Evolutionary conservation across 2,329 filamentous ascomycete genomes (phyloP).

Genomic region (Sordariomycetes sp.): DNA sequence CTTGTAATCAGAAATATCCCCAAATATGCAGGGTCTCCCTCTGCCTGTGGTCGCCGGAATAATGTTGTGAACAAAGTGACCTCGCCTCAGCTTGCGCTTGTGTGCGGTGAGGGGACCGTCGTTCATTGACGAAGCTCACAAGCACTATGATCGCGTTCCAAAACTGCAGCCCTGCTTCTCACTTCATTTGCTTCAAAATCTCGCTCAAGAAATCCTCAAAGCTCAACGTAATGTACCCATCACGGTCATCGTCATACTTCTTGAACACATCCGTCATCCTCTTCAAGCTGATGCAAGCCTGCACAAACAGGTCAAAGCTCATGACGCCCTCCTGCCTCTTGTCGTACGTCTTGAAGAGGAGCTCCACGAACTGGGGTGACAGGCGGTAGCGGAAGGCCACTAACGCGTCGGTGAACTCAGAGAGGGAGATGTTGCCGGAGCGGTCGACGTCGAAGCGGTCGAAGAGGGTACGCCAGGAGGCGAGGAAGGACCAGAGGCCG

Average conservation of each 20-base stretch:
- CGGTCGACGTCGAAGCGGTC: constrained; percentile 89
- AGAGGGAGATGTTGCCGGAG: constrained; percentile 75
- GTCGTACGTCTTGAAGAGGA: constrained; percentile 85
- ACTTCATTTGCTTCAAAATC: constrained; percentile 53
- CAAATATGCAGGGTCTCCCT: no score
- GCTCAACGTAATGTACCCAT: constrained; percentile 80
- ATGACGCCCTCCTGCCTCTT: constrained; percentile 61
- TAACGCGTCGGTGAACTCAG: constrained; percentile 84
- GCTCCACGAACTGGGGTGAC: constrained; percentile 70
- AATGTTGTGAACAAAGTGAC: no score
- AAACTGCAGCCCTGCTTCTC: no score
- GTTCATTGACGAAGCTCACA: no score
- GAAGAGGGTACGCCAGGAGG: constrained; percentile 88
- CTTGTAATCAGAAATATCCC: no score
- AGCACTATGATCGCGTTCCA: no score
- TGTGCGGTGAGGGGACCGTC: no score
- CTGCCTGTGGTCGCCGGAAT: no score
- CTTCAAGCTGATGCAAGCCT: constrained; percentile 93
- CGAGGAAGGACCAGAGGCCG: constrained; percentile 90
- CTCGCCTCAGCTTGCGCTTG: no score
- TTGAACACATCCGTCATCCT: constrained; percentile 99
- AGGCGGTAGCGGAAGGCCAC: constrained; percentile 90
- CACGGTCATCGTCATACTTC: constrained; percentile 93
- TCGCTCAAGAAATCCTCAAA: constrained; percentile 75
- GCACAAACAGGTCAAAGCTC: constrained; percentile 95